Evolutionary conservation across 176 grass and related monocot genomes (phyloP).

Genomic region (Bothriochloa decipiens): DNA sequence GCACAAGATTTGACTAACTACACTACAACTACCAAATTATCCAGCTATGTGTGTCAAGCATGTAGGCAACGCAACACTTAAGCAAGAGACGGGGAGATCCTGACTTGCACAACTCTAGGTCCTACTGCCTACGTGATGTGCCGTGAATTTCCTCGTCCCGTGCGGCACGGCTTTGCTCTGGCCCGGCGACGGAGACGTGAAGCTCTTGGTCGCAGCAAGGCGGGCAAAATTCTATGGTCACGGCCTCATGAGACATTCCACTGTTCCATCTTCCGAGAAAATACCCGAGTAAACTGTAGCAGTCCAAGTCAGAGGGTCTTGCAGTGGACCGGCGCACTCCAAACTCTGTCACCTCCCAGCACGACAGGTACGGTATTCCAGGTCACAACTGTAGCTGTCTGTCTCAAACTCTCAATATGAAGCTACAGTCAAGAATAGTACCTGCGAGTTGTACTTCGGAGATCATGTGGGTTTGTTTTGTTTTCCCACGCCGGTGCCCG

Average conservation of each 20-base stretch:
- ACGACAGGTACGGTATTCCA: neutral
- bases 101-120: constrained; percentile 34
- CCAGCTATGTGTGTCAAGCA: neutral
- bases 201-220: neutral
- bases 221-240: neutral
- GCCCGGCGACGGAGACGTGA: neutral
- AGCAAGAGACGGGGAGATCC: neutral
- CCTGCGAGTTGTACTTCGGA: neutral
- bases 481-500: neutral
- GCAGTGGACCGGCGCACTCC: neutral
- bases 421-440: no score
- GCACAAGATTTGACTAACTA: constrained; percentile 24
- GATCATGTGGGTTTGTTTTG: no score
- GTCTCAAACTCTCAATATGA: no score
- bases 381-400: neutral
- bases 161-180: constrained; percentile 21
- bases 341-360: constrained; percentile 32
- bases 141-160: constrained; percentile 14
- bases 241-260: neutral
- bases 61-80: neutral
- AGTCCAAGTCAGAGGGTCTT: constrained; percentile 15
- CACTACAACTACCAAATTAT: neutral
- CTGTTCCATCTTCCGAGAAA: constrained; percentile 16
- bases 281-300: neutral
- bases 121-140: neutral